These are phyloP conservation scores for Solanum appendiculatum DNA, from an alignment of 257 asterid genomes.

Conservation along the genomic window DNA sequence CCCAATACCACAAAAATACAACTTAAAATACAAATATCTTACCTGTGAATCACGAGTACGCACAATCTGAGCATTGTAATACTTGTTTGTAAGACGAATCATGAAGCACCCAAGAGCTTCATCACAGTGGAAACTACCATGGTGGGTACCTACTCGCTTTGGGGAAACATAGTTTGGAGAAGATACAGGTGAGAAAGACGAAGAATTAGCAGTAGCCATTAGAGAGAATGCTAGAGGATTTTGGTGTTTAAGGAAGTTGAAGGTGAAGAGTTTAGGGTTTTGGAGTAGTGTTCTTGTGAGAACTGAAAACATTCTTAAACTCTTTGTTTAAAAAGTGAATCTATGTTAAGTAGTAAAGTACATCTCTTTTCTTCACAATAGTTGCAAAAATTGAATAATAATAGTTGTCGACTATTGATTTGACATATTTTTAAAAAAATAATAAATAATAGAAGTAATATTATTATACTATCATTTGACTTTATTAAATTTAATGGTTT, in stretches of 20 bases:
- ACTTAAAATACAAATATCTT: background rate
- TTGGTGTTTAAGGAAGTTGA: background rate
- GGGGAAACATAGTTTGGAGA: background rate
- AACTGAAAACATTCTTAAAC: background rate
- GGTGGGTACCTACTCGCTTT: conserved; percentile 14
- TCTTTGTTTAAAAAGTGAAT: background rate
- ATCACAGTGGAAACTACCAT: conserved; percentile 20
- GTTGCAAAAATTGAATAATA: no score
- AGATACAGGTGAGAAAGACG: background rate
- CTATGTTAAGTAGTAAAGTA: background rate
- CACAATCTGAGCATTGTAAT: conserved; percentile 8
- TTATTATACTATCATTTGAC: no score
- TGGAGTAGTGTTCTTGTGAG: background rate
- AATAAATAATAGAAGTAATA: no score
- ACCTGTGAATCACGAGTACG: conserved; percentile 13
- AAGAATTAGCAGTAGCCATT: background rate
- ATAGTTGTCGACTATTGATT: no score
- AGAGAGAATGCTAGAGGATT: background rate
- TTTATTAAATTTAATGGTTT: no score
- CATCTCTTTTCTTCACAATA: background rate
- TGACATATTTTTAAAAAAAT: no score
- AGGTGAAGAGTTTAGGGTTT: background rate
- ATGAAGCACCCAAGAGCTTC: conserved; percentile 17
- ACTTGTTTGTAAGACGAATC: conserved; percentile 14
- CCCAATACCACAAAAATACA: background rate